Evolutionary conservation across 768 basidiomycete species (phyloP), one percentile per base, ranked within the genome.

Genomic region (Kwoniella dejecticola): DNA sequence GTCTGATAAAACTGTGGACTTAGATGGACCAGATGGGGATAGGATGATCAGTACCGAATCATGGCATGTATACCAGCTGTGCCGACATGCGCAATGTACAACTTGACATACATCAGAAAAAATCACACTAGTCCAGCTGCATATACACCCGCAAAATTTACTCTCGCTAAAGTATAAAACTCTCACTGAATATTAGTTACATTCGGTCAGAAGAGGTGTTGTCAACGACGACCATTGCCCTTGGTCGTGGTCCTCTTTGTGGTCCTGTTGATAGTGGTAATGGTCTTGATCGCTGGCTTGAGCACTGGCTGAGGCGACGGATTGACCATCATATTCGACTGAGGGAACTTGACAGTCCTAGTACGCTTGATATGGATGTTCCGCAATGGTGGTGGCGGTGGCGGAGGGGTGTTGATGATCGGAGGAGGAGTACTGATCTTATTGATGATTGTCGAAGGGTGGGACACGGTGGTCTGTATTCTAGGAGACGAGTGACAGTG

Each of bases 1-100:
- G 94, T 12, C 81, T 93, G 67, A 97, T 98, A 80, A 98, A 98
- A 81, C 83, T 99, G 77, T 99, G 94, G 93, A 92, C 69, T 19
- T 74, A 64, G 33, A 36, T 36, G 33, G 33, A 7, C 7, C 33
- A 36, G 33, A 7, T 7, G 33, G 33, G 33, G n/a, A n/a, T n/a
- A n/a, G n/a, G n/a, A n/a, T n/a, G n/a, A n/a, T n/a, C n/a, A n/a
- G n/a, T n/a, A n/a, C n/a, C n/a, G n/a, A n/a, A n/a, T n/a, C n/a
- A n/a, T n/a, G n/a, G n/a, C n/a, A n/a, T n/a, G n/a, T n/a, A n/a
- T n/a, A n/a, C n/a, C n/a, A n/a, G n/a, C n/a, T n/a, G n/a, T n/a
- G n/a, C n/a, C n/a, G n/a, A n/a, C n/a, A n/a, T n/a, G n/a, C n/a
- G n/a, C n/a, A n/a, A n/a, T n/a, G n/a, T n/a, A n/a, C n/a, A n/a